Base-by-base conservation (phyloP, 1,139 yeast species). In the Trichomonascaceae sp. region DNA sequence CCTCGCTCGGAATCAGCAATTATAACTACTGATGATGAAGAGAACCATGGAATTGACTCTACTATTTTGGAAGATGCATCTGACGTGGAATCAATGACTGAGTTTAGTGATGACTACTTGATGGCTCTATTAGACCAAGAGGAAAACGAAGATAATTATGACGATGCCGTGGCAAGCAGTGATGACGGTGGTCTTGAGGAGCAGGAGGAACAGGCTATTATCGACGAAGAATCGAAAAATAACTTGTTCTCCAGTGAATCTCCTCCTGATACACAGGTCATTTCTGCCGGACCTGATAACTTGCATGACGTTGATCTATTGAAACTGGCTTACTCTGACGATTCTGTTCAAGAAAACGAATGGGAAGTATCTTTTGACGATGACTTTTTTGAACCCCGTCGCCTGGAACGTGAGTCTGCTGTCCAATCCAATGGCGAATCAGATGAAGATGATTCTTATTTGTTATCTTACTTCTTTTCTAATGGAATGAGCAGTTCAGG, bases 391-490 rank as follows among this genome's bases (percentile, higher is more conserved):
- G 70, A 66, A 51, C 63, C 65, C 7, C 41, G 17, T 36, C 15
- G 41, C 5, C 17, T 13, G 41, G 41, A 15, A 6, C 41, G 41
- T 36, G 41, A 36, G 8, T 54, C 61, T 20, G 52, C 53, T 47
- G 22, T 52, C 46, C 46, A 45, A 5, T 41, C 51, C 50, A 30
- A 47, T 36, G 51, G 54, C 38, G 54, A 54, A 43, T 54, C 67
- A 1, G 72, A 68, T 36, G 41, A 36, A 13, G 76, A 73, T 56
- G 76, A 74, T 53, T 64, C 72, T 6, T 70, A 72, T 47, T 61
- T 73, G 19, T 70, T 74, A 70, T 70, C 73, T 43, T 72, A 72
- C 59, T 72, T 74, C 53, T 71, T 73, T 60, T 66, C 74, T 7
- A 67, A 74, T 7, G 69, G 66, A 19, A 41, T 32, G 17, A 44